These are phyloP conservation scores for Geosiphon pyriformis DNA, from an alignment of 192 early-diverging fungal genomes.

Conservation along the genomic window DNA sequence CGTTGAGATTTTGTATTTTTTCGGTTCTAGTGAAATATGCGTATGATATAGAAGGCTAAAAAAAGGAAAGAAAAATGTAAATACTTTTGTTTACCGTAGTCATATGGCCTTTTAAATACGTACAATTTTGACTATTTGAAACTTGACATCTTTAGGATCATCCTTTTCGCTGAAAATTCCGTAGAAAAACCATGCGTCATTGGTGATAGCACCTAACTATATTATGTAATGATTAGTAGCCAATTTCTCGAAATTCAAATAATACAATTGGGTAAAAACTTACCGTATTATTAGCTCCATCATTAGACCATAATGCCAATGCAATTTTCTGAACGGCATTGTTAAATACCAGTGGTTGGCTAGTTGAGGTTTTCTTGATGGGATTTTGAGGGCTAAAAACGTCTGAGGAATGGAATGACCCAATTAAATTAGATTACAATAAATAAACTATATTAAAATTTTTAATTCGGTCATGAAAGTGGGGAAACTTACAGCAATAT, in stretches of 20 bases:
- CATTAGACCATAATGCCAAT: constrained; percentile 4
- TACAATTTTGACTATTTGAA: constrained; percentile 26
- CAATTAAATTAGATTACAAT: neutral
- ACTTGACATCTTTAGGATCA: constrained; percentile 8
- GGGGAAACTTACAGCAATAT: constrained; percentile 15
- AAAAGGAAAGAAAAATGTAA: neutral
- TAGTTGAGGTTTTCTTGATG: neutral
- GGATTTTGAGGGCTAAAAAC: constrained; percentile 2
- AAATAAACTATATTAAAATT: neutral
- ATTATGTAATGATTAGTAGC: neutral
- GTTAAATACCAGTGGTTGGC: neutral
- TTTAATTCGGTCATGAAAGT: neutral
- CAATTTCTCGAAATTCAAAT: neutral
- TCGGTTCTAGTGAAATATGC: constrained; percentile 14
- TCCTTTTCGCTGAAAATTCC: constrained; percentile 7
- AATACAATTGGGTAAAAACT: neutral
- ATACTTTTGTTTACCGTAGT: neutral
- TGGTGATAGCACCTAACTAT: constrained; percentile 11
- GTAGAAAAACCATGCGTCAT: constrained; percentile 14
- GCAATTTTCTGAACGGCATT: constrained; percentile 20
- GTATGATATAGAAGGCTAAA: constrained; percentile 15
- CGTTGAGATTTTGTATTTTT: neutral
- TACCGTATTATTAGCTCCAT: constrained; percentile 21
- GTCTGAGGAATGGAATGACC: neutral
- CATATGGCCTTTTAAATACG: neutral